phyloP scores from a whole-genome alignment of 345 rosid species.

The Syzygium oleosum region DNA sequence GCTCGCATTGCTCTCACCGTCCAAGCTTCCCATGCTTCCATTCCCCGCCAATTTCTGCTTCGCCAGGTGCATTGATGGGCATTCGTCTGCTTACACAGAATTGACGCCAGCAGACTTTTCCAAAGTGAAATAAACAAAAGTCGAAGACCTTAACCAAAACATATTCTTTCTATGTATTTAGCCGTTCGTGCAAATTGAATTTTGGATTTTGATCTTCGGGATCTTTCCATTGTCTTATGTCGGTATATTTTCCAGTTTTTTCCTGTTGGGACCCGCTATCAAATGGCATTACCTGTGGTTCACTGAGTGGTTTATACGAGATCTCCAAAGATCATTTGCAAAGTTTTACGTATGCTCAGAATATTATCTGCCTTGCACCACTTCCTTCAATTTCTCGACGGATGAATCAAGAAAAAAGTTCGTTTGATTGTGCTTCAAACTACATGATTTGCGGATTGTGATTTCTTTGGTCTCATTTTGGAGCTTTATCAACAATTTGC shows the following conservation, averaged over 20 bases:
- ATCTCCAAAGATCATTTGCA: neutral
- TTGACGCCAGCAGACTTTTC: neutral
- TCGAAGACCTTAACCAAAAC: neutral
- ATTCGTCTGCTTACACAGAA: neutral
- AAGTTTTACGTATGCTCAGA: neutral
- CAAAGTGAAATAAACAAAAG: neutral
- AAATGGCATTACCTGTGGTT: neutral
- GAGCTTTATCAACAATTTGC: too few species aligned
- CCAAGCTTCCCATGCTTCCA: neutral
- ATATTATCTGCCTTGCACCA: neutral
- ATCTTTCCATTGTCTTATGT: neutral
- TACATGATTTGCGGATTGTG: neutral
- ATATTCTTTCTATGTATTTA: neutral
- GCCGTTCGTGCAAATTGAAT: neutral
- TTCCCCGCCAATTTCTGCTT: neutral
- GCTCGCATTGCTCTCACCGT: neutral
- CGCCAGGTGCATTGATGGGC: neutral
- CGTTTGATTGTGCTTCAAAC: neutral
- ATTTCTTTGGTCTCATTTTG: neutral
- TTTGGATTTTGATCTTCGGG: neutral
- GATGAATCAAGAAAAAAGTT: neutral
- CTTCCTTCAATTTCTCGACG: neutral
- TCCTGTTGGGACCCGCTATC: neutral
- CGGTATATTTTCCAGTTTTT: neutral
- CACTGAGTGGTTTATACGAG: neutral